Conservation (phyloP, 1,284 basidiomycete species). For the Sanguinoderma infundibulare region DNA sequence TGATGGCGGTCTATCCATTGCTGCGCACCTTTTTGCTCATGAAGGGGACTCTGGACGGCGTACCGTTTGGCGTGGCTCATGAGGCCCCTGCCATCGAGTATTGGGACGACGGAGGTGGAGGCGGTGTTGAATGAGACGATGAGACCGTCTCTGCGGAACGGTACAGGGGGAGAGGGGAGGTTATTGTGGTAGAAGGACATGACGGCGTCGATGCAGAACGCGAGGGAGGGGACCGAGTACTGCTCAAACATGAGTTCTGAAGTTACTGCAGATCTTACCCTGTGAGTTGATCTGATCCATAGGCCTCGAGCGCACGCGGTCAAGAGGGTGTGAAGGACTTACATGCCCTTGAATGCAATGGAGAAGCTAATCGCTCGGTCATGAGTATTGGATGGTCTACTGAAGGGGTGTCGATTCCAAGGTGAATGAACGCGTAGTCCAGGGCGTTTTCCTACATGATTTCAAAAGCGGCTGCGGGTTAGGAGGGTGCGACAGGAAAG, state of each 20-base stretch:
- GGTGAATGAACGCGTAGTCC: constrained; percentile 89
- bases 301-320: constrained; percentile 6
- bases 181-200: constrained; percentile 91
- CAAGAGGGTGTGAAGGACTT: constrained; percentile 42
- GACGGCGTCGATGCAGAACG: constrained; percentile 90
- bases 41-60: constrained; percentile 24
- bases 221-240: constrained; percentile 86
- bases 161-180: constrained; percentile 38
- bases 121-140: constrained; percentile 86
- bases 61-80: constrained; percentile 87
- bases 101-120: constrained; percentile 87
- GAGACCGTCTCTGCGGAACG: constrained; percentile 72
- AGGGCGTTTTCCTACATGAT: constrained; percentile 85
- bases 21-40: neutral
- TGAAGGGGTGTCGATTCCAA: constrained; percentile 82
- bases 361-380: constrained; percentile 92
- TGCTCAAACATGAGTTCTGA: constrained; percentile 97
- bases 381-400: constrained; percentile 92
- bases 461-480: constrained; percentile 14
- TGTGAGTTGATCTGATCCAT: neutral
- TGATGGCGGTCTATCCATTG: too few species aligned
- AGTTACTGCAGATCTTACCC: constrained; percentile 62
- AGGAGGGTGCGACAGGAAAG: too few species aligned
- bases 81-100: constrained; percentile 80
- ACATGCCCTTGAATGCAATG: constrained; percentile 88